Base-by-base conservation (phyloP, 2,329 filamentous ascomycete species). In the Colletotrichum cereale region DNA sequence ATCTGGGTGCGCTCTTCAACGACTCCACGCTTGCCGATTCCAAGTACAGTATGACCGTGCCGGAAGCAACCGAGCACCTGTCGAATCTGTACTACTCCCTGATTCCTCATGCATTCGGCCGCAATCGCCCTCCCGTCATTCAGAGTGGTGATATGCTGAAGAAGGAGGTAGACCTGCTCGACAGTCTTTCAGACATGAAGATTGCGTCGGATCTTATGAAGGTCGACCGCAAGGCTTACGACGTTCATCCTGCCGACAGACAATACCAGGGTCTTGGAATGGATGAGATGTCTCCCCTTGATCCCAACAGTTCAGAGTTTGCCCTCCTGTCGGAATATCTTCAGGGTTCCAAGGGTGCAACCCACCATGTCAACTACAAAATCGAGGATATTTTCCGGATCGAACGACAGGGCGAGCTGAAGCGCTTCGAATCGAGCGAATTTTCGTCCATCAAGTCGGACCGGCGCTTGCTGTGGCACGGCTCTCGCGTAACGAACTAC, bases 181-280 rank as follows among this genome's bases (percentile, higher is more conserved):
- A 97, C 77, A 93, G 90, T 72, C 83, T 97, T 78, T 91, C 90
- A 2, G 93, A 96, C 77, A 96, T 97, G 93, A 95, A 95, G 81
- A 91, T 93, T 71, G 91, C 93, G 2, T 89, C 90, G 29, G 87
- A 91, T 34, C 92, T 97, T 77, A 91, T 97, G 87, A 95, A 93
- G 80, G 83, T 86, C 5, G 87, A 89, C 47, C 81, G 79, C 55
- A 83, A 85, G 73, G 66, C 34, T 12, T 31, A 57, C 10, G 84
- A 86, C 67, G 77, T 93, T 21, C 89, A 95, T 76, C 84, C 86
- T 18, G 85, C 96, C 8, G 94, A 97, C 78, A 86, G 86, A 56
- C 93, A 93, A 74, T 97, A 91, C 84, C 82, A 88, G 67, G 88
- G 90, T 34, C 86, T 97, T 1, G 88, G 89, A 7, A 84, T 97